Evolutionary conservation across 2,329 filamentous ascomycete genomes (phyloP).

Genomic region (Stachybotrys chartarum): DNA sequence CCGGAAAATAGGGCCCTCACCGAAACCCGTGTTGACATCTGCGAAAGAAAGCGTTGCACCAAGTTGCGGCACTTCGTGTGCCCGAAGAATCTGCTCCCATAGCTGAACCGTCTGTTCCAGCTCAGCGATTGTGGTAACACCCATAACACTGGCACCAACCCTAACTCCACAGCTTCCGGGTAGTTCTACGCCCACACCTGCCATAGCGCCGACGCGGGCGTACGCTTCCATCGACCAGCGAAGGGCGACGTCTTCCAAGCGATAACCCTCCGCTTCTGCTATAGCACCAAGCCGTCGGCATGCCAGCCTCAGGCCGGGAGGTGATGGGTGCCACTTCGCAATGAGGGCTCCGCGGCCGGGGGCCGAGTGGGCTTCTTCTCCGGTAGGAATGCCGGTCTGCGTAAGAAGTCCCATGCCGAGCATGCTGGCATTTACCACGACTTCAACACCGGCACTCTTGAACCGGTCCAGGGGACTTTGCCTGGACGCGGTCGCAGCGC

Average conservation of each 20-base stretch:
- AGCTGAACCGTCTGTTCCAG: not conserved
- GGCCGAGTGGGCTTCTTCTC: not conserved
- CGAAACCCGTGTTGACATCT: not conserved
- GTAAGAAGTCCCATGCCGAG: conserved; percentile 1
- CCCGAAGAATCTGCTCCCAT: not conserved
- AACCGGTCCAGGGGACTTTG: not conserved
- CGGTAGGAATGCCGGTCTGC: not conserved
- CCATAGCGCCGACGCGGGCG: not conserved
- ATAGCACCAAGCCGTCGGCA: not conserved
- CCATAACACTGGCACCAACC: not conserved
- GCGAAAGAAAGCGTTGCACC: not conserved
- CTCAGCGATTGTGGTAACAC: not conserved
- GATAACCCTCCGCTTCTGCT: not conserved
- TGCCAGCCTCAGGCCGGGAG: not conserved
- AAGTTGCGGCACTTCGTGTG: not conserved
- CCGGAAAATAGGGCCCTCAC: not conserved
- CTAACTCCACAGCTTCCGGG: not conserved
- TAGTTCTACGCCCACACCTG: not conserved
- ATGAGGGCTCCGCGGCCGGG: not conserved
- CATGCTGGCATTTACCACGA: conserved; percentile 1
- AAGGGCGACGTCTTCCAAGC: not conserved
- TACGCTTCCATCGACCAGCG: not conserved
- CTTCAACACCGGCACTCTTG: not conserved
- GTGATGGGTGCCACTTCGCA: not conserved
- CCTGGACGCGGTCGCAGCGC: not conserved